Evolutionary conservation across 805 yeast genomes (phyloP), one percentile per base, ranked within the genome.

Genomic region (Wickerhamia fluorescens): DNA sequence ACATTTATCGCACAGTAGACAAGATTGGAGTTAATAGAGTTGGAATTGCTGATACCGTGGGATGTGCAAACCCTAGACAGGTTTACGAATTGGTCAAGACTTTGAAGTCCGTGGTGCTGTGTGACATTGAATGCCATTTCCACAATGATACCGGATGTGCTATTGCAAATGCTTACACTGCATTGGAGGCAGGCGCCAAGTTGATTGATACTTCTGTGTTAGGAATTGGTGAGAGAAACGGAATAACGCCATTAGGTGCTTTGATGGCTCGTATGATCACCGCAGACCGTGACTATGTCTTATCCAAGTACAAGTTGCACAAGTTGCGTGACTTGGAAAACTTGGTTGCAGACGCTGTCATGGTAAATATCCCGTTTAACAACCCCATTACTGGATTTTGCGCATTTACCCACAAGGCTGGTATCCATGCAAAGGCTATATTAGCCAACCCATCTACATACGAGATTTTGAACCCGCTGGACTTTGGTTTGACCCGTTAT

Each of bases 131-230:
- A 52, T 66, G 74, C 35, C 78, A 72, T 52, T 72, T 72, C 67
- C 78, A 72, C 56, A 69, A 72, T 47, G 78, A 72, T 51, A 72
- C 78, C 16, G 78, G 78, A 23, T 72, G 78, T 57, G 77, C 78
- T 27, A 67, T 72, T 45, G 78, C 78, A 29, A 72, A 72, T 44
- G 78, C 78, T 17, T 72, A 72, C 53, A 68, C 78, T 29, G 78
- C 78, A 13, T 64, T 72, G 45, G 78, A 72, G 53, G 78, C 74
- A 8, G 78, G 78, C 42, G 77, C 77, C 25, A 71, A 68, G 52
- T 66, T 61, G 48, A 71, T 72, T 32, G 78, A 72, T 43, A 73
- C 72, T 5, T 69, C 75, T 24, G 75, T 72, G 14, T 64, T 72
- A 46, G 78, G 78, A 40, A 72, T 72, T 35, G 78, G 78, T 52